Base-by-base conservation (phyloP, 495 filamentous ascomycete species). In the Aspergillus panamensis region DNA sequence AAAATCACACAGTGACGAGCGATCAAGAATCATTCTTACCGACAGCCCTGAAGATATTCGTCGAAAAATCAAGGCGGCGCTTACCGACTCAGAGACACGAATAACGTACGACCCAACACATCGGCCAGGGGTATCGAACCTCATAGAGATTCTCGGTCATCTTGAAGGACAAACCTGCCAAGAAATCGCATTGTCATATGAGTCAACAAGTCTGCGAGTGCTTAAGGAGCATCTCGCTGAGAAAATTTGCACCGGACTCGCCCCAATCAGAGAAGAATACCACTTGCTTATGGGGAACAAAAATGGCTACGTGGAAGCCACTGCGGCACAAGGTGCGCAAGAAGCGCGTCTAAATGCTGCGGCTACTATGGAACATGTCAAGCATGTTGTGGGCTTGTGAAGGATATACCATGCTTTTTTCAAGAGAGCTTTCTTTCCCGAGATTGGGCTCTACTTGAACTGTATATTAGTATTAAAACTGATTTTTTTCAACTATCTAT, bases 91-190 rank as follows among this genome's bases (percentile, higher is more conserved):
- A 0, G 57, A 78, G 2, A 65, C 76, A 9, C 69, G 60, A 3
- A 80, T 96, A 40, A 83, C 82, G 3, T 96, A 90, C 69, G 88
- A 96, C 57, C 88, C 86, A 0, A 62, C 60, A 1, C 59, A 58
- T 0, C 80, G 94, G 35, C 92, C 93, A 0, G 95, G 91, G 1
- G 86, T 98, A 0, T 84, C 92, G 16, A 98, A 97, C 69, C 74
- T 98, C 14, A 70, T 98, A 17, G 82, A 89, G 48, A 80, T 98
- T 33, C 73, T 91, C 19, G 81, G 83, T 37, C 83, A 90, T 58
- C 82, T 90, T 52, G 80, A 85, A 53, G 76, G 66, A 21, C 71
- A 67, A 31, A 70, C 72, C 32, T 80, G 80, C 19, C 69, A 77
- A 16, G 76, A 83, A 30, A 65, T 96, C n/a, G 89, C 81, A 1